Conservation (phyloP, 768 basidiomycete species). For the Kondoa malvinella region DNA sequence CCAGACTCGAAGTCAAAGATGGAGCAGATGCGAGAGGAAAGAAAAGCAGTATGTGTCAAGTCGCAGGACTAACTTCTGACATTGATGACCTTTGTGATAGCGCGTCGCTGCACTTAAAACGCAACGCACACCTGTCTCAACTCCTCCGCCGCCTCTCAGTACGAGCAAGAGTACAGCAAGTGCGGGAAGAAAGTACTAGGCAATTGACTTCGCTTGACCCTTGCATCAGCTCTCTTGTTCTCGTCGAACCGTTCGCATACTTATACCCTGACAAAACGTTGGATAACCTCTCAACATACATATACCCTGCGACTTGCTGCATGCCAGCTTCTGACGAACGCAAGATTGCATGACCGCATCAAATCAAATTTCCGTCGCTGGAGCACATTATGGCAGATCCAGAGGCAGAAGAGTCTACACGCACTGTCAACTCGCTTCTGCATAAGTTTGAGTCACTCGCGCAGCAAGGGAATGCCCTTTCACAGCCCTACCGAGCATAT, state of each 20-base stretch:
- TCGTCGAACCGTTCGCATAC: too few species aligned
- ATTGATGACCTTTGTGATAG: background rate
- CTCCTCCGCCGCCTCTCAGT: background rate
- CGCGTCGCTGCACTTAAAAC: conserved; percentile 3
- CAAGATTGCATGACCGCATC: background rate
- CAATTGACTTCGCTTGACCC: background rate
- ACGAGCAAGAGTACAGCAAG: background rate
- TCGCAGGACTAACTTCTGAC: background rate
- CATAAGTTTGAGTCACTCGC: background rate
- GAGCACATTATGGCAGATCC: background rate
- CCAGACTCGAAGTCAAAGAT: conserved; percentile 7
- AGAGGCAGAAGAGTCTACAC: background rate
- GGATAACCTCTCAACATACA: too few species aligned
- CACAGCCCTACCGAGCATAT: too few species aligned
- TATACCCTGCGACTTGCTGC: too few species aligned
- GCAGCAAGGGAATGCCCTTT: background rate
- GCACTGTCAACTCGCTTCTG: background rate
- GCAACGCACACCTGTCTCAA: background rate
- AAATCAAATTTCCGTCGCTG: too few species aligned
- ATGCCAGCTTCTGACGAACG: too few species aligned
- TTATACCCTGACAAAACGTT: too few species aligned
- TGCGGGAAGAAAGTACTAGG: background rate
- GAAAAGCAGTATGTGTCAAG: conserved; percentile 5
- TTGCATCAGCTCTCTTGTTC: background rate
- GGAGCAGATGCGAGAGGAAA: conserved; percentile 15